Conservation (phyloP, 1,284 basidiomycete genomes). For the Blastosporella zonata region DNA sequence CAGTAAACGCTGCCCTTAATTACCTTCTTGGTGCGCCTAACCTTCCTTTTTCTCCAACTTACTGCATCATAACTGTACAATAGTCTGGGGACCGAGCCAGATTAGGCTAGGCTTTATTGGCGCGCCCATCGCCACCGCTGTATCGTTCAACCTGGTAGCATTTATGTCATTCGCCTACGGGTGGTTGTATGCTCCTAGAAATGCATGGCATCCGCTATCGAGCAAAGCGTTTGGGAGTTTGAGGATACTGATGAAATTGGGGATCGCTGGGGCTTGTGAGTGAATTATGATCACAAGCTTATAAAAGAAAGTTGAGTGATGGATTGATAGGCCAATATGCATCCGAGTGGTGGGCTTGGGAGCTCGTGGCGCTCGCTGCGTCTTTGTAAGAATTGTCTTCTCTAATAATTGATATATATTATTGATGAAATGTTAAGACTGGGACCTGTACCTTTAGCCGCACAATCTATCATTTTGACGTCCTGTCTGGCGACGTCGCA, state of each 20-base stretch:
- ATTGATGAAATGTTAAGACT: conserved; percentile 17
- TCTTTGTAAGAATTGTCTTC: conserved; percentile 5
- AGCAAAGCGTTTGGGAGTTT: conserved; percentile 65
- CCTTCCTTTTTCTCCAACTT: not conserved
- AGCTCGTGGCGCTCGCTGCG: conserved; percentile 45
- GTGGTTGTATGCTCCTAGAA: conserved; percentile 66
- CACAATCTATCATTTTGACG: conserved; percentile 72
- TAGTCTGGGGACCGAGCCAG: conserved; percentile 77
- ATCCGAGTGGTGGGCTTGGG: conserved; percentile 93
- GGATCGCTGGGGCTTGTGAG: conserved; percentile 71
- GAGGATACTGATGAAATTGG: conserved; percentile 70
- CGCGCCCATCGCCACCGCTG: conserved; percentile 5
- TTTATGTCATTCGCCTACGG: conserved; percentile 69
- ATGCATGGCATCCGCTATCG: conserved; percentile 84
- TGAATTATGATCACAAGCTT: not conserved
- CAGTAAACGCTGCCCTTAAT: conserved; percentile 82
- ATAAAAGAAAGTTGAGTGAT: not conserved
- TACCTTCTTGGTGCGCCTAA: conserved; percentile 65
- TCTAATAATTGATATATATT: not conserved
- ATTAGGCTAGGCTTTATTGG: conserved; percentile 5
- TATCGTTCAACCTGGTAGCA: conserved; percentile 50
- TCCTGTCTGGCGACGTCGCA: conserved; percentile 80
- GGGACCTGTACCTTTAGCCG: conserved; percentile 61
- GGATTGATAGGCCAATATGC: conserved; percentile 40
- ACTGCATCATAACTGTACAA: not conserved